Conservation (phyloP, 345 rosid species). For the Dimocarpus longan region DNA sequence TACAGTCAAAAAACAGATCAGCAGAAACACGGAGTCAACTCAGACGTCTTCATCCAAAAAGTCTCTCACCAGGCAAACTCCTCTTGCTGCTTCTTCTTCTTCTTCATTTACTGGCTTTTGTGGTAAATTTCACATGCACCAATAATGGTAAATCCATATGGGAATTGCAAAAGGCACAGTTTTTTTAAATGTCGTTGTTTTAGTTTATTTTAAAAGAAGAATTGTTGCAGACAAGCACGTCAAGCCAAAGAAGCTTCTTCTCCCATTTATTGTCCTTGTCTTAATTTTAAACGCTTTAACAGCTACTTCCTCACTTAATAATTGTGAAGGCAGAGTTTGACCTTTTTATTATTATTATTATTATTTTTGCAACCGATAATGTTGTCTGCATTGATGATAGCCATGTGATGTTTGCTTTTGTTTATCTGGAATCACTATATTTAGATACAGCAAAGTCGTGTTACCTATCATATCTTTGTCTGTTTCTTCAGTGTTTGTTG, state of each 20-base stretch:
- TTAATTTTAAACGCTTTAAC: conserved; percentile 6
- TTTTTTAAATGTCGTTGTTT: background rate
- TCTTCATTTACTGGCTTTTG: background rate
- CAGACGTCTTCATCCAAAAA: background rate
- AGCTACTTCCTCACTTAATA: conserved; percentile 7
- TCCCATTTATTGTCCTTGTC: background rate
- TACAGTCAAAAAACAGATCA: background rate
- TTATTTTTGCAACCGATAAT: conserved; percentile 5
- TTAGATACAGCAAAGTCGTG: background rate
- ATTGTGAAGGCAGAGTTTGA: background rate
- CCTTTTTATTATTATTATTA: conserved; percentile 18
- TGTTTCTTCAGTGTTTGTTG: conserved; percentile 12
- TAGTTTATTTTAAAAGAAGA: background rate
- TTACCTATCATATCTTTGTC: conserved; percentile 18
- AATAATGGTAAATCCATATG: background rate
- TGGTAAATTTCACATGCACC: background rate
- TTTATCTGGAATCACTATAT: conserved; percentile 9
- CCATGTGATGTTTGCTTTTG: conserved; percentile 8
- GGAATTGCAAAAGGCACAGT: background rate
- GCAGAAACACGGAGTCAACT: background rate
- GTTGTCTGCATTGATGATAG: conserved; percentile 13
- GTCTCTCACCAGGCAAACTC: background rate
- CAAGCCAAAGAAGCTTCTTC: background rate
- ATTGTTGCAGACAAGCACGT: background rate
- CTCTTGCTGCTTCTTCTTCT: background rate